Conservation (phyloP, 306 rosid genomes). For the Elaeagnus macrophylla region DNA sequence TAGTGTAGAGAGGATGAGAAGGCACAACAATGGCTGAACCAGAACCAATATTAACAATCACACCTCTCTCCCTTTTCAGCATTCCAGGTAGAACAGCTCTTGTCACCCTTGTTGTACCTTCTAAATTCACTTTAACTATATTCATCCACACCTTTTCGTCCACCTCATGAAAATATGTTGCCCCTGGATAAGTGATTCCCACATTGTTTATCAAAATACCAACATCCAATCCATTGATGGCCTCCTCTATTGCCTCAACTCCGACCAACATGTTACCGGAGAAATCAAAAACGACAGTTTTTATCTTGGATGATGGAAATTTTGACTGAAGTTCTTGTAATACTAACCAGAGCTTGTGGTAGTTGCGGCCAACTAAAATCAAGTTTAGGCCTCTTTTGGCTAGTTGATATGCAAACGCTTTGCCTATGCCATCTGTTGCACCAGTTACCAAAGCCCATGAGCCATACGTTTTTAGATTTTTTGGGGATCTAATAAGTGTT, state of each 20-base stretch:
- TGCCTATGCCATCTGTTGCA: slow-evolving; percentile 81
- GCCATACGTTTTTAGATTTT: slow-evolving; percentile 55
- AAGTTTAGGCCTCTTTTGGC: slow-evolving; percentile 59
- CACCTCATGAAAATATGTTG: slow-evolving; percentile 41
- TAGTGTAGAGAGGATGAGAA: slow-evolving; percentile 34
- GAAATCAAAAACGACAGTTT: slow-evolving; percentile 41
- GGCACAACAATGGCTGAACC: slow-evolving; percentile 28
- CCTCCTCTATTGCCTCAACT: slow-evolving; percentile 25
- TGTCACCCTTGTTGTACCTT: slow-evolving; percentile 40
- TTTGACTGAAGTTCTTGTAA: slow-evolving; percentile 25
- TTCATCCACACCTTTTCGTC: slow-evolving; percentile 13
- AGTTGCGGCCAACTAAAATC: slow-evolving; percentile 48
- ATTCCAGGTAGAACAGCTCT: slow-evolving; percentile 36
- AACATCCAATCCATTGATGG: slow-evolving; percentile 24
- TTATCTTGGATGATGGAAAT: slow-evolving; percentile 23
- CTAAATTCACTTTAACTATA: slow-evolving; percentile 32
- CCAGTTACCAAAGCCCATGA: slow-evolving; percentile 79
- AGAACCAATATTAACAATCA: slow-evolving; percentile 50
- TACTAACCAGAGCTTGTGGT: slow-evolving; percentile 39
- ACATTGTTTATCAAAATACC: slow-evolving; percentile 49
- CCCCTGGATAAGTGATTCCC: slow-evolving; percentile 38
- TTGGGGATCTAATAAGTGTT: slow-evolving; percentile 44
- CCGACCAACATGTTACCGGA: slow-evolving; percentile 22
- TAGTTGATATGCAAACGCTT: slow-evolving; percentile 53
- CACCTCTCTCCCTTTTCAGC: slow-evolving; percentile 51